Conservation (phyloP, 345 rosid species). For the Microthlaspi erraticum region DNA sequence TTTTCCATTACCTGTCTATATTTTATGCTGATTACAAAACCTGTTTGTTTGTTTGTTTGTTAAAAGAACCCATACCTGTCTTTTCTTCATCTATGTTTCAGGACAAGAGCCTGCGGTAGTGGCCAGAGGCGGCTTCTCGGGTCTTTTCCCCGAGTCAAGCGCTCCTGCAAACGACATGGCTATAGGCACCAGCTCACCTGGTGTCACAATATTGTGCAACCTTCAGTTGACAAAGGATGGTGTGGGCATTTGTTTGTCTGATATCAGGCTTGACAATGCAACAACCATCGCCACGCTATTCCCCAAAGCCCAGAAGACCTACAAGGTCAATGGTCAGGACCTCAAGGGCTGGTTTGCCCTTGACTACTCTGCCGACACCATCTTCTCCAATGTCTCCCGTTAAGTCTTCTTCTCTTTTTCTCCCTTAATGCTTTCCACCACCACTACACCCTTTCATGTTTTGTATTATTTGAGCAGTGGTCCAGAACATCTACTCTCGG, state of each 20-base stretch:
- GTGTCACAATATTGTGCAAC: conserved; percentile 59
- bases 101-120: conserved; percentile 66
- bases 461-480: conserved; percentile 48
- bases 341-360: conserved; percentile 67
- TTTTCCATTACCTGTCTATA: background rate
- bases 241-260: conserved; percentile 66
- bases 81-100: conserved; percentile 38
- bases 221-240: conserved; percentile 76
- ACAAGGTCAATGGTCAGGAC: conserved; percentile 62
- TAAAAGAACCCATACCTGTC: background rate
- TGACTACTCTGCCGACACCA: conserved; percentile 52
- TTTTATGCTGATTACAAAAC: background rate
- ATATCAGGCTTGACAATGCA: conserved; percentile 60
- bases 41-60: conserved; percentile 18
- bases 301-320: conserved; percentile 50
- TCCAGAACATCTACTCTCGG: conserved; percentile 60
- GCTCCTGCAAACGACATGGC: conserved; percentile 53
- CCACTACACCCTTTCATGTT: conserved; percentile 19
- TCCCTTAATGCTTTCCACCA: background rate
- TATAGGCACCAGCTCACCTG: conserved; percentile 36
- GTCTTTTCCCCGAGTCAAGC: conserved; percentile 77
- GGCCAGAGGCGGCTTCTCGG: conserved; percentile 87
- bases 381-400: conserved; percentile 55
- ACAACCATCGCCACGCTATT: conserved; percentile 51
- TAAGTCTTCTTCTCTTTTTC: conserved; percentile 38